phyloP scores from a whole-genome alignment of 2,329 filamentous ascomycete genomes.

The Didymella lethalis region DNA sequence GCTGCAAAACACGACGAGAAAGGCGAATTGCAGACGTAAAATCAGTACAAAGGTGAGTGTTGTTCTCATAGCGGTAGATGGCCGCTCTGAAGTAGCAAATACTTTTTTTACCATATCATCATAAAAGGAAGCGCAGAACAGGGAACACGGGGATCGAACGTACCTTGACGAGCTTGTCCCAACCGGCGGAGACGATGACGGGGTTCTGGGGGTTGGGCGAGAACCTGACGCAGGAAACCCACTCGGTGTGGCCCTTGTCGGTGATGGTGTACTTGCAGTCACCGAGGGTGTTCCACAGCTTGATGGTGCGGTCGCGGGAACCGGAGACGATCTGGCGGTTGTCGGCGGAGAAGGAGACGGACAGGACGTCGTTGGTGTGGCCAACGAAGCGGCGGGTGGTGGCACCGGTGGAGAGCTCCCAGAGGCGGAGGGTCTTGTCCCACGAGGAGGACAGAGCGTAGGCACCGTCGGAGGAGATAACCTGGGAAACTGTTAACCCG shows the following conservation, averaged over 20 bases:
- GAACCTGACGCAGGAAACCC: slow-evolving; percentile 99
- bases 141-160: slow-evolving; percentile 53
- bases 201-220: slow-evolving; percentile 99
- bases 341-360: slow-evolving; percentile 99
- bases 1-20: slow-evolving; percentile 25
- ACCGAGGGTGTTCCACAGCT: slow-evolving; percentile 99
- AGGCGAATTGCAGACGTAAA: slow-evolving; percentile 33
- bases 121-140: slow-evolving; percentile 85
- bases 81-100: slow-evolving; percentile 49
- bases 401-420: slow-evolving; percentile 96
- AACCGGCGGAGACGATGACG: slow-evolving; percentile 97
- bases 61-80: slow-evolving; percentile 26
- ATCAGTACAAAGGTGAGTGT: slow-evolving; percentile 69
- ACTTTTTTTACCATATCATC: slow-evolving; percentile 26
- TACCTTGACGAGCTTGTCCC: slow-evolving; percentile 99
- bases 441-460: slow-evolving; percentile 98
- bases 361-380: slow-evolving; percentile 99
- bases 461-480: slow-evolving; percentile 99
- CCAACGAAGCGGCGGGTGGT: slow-evolving; percentile 99
- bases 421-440: slow-evolving; percentile 99
- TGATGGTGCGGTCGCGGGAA: slow-evolving; percentile 98
- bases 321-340: slow-evolving; percentile 99
- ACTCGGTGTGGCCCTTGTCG: slow-evolving; percentile 99
- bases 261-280: slow-evolving; percentile 99
- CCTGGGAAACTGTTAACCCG: slow-evolving; percentile 63